phyloP scores from a whole-genome alignment of 208 protist species.

The Leishmania major region DNA sequence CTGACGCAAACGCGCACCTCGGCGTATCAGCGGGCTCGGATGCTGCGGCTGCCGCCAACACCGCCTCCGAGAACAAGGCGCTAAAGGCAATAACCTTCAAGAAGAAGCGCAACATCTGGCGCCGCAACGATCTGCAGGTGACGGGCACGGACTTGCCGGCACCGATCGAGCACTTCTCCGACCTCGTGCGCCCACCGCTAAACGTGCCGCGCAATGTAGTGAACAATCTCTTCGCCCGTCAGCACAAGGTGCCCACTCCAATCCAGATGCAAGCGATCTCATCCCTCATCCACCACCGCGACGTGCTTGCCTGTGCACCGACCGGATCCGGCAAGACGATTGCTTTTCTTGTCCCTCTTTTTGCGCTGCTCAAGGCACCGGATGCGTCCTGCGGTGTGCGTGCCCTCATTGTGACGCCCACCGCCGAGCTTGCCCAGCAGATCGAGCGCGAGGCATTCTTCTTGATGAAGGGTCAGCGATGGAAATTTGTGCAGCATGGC shows the following conservation, averaged over 20 bases:
- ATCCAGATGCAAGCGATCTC: slow-evolving; percentile 98
- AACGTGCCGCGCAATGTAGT: slow-evolving; percentile 73
- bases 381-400: slow-evolving; percentile 76
- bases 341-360: slow-evolving; percentile 94
- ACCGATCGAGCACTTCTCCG: slow-evolving; percentile 87
- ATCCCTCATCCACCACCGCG: slow-evolving; percentile 83
- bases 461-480: slow-evolving; percentile 83
- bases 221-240: slow-evolving; percentile 80
- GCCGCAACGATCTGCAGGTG: slow-evolving; percentile 80
- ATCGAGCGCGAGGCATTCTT: slow-evolving; percentile 94
- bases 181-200: slow-evolving; percentile 81
- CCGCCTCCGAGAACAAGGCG: slow-evolving; percentile 33
- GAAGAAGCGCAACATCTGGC: slow-evolving; percentile 82
- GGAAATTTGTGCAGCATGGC: slow-evolving; percentile 89
- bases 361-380: slow-evolving; percentile 87
- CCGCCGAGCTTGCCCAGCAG: slow-evolving; percentile 96
- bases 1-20: background rate
- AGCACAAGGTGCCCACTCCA: slow-evolving; percentile 93
- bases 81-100: slow-evolving; percentile 80
- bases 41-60: background rate
- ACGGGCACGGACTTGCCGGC: slow-evolving; percentile 73
- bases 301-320: slow-evolving; percentile 91
- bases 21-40: background rate
- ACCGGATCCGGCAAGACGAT: slow-evolving; percentile 96
- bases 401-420: slow-evolving; percentile 96